Base-by-base conservation (phyloP, 495 filamentous ascomycete species). In the Coniosporium apollinis region DNA sequence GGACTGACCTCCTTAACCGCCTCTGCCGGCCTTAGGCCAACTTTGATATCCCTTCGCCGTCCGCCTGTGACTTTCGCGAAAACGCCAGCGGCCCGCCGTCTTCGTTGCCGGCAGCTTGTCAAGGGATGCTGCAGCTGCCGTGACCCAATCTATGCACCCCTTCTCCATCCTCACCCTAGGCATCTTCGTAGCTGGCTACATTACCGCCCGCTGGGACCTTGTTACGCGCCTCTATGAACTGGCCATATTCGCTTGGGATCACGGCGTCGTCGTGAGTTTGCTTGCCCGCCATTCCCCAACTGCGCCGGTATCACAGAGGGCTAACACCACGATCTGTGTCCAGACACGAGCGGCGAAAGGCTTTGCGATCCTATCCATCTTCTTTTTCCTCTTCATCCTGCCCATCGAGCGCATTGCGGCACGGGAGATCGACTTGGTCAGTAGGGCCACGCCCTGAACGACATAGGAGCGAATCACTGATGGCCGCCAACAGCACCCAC, bases 181-280 rank as follows among this genome's bases (percentile, higher is more conserved):
- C 55, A 93, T 99, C 67, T 99, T 99, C 63, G 75, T 96, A 66
- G 87, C 89, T 60, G 89, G 89, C 59, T 99, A 99, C 67, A 94
- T 83, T 55, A 94, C 91, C 59, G 89, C 89, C 49, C 77, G 91
- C 65, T 96, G 85, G 84, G 86, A 94, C 58, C 74, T 99, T 35
- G 85, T 94, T 44, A 93, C 84, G 37, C 77, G 84, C 44, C 69
- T 94, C 37, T 87, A 93, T 75, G 86, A 96, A 58, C 69, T 99
- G 48, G 81, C 82, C 35, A 81, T 89, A 36, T 99, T 94, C 56
- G 89, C 91, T 45, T 93, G 84, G 86, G 82, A 92, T 57, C 82
- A 94, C 82, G 85, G 86, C 52, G 89, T 99, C 50, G 81, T 97
- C 51, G 87, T 94, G 62, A 59, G 84, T 63, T 4, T n/a, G n/a